Conservation (phyloP, 2,329 filamentous ascomycete genomes). For the Coniochaeta sp. region DNA sequence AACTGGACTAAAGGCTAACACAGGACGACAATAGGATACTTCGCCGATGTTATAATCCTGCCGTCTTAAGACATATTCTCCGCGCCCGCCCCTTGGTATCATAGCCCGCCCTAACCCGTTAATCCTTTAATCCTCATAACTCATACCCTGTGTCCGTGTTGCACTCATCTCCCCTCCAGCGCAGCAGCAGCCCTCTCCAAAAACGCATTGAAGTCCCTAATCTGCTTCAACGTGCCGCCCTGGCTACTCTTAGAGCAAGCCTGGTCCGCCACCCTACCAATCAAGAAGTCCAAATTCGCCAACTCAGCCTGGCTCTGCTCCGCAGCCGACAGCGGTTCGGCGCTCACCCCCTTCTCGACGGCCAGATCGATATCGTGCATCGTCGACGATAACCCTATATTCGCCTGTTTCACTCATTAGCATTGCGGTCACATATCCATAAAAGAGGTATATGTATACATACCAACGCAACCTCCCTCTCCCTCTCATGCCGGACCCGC, state of each 20-base stretch:
- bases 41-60: no score
- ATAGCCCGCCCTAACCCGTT: not conserved
- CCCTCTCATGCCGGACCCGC: conserved; percentile 51
- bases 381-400: conserved; percentile 46
- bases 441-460: conserved; percentile 11
- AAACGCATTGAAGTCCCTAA: conserved; percentile 57
- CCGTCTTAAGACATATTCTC: not conserved
- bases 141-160: no score
- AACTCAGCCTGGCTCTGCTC: conserved; percentile 43
- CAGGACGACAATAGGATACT: no score
- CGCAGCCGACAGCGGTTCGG: conserved; percentile 35
- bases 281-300: conserved; percentile 49
- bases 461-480: conserved; percentile 45
- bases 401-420: conserved; percentile 22
- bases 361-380: conserved; percentile 59
- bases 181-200: conserved; percentile 53
- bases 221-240: conserved; percentile 44
- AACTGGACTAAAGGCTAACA: no score
- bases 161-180: conserved; percentile 37
- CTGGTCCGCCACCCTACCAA: conserved; percentile 48
- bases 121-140: not conserved
- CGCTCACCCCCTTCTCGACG: conserved; percentile 33
- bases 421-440: not conserved
- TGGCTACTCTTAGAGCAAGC: conserved; percentile 40
- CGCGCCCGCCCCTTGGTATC: not conserved